Evolutionary conservation across 2,329 filamentous ascomycete genomes (phyloP), one percentile per base, ranked within the genome.

Genomic region (Septoria petroselini): DNA sequence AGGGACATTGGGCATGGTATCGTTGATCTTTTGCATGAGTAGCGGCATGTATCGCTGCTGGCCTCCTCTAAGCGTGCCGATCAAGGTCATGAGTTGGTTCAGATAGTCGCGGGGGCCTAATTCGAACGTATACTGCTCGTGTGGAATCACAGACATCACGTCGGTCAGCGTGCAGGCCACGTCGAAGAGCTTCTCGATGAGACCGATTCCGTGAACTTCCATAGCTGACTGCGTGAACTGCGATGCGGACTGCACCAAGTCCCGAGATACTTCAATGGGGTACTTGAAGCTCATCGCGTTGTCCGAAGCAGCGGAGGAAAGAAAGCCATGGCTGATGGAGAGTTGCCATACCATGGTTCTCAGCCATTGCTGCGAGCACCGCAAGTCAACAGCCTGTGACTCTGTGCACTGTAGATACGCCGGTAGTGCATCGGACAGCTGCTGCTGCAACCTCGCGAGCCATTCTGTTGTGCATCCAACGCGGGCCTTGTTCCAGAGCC

Each of bases 101-200:
- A 94, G 79, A 62, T 88, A 83, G 61, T 91, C 86, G 29, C 82
- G 82, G 2, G 88, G 86, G 0, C 84, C 82, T 30, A 80, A 68
- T 17, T 78, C 75, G 64, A 88, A 89, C n/a, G 69, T 68, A 49
- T 73, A 63, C 50, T 72, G 71, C 41, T 73, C 80, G 42, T 83
- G 75, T 1, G 77, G 76, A 3, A 80, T 76, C 60, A 75, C 79
- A 7, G 83, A 77, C 48, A 95, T 81, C 17, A 88, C 83, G 56
- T 91, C 86, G 6, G 79, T 84, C 54, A 93, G 74, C 12, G 83
- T 82, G 65, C 80, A 85, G 9, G 86, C 82, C 29, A 91, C 80
- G 58, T 91, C 85, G 60, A 93, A 80, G 9, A 95, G 71, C 65
- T 91, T 91, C 64, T 91, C 87, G 53, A 93, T 82, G 80, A 94